phyloP scores from a whole-genome alignment of 78 protist genomes.

The Salpingoeca rosetta region DNA sequence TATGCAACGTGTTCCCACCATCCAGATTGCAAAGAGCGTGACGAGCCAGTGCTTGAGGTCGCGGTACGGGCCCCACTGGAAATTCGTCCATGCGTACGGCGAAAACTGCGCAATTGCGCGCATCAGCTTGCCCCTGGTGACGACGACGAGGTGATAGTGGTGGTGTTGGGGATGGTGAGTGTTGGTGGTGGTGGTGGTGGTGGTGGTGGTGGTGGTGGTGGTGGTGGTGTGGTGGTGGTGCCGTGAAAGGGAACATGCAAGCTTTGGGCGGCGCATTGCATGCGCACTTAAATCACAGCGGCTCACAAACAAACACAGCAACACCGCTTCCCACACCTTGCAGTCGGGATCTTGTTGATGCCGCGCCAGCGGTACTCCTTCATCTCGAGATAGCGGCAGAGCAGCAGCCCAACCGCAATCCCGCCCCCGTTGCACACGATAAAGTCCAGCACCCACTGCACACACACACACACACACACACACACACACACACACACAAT shows the following conservation, averaged over 20 bases:
- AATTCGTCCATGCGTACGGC: conserved; percentile 32
- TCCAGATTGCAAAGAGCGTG: too few species aligned
- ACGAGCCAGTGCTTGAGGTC: conserved; percentile 37
- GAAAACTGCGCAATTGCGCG: conserved; percentile 50
- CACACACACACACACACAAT: too few species aligned
- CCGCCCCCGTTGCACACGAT: conserved; percentile 66
- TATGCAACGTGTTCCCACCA: background rate
- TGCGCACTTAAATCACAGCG: too few species aligned
- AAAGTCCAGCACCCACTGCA: conserved; percentile 46
- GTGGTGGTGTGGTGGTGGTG: too few species aligned
- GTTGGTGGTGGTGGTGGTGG: too few species aligned
- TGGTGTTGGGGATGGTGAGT: too few species aligned
- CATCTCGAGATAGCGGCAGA: conserved; percentile 34
- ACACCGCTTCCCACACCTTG: too few species aligned
- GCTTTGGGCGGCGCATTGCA: too few species aligned
- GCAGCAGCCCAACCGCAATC: conserved; percentile 43
- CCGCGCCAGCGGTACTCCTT: conserved; percentile 34
- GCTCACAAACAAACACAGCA: too few species aligned
- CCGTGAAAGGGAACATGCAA: too few species aligned
- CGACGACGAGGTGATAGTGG: too few species aligned
- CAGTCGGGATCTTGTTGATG: background rate
- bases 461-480: background rate
- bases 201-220: too few species aligned
- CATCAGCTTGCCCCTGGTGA: conserved; percentile 13
- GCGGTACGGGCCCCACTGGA: conserved; percentile 50